A percentile compares a stretch with the other conserved stretches of the same genome.
Conservation (phyloP, 2,329 filamentous ascomycete genomes). For the Botrytis pseudocinerea region DNA sequence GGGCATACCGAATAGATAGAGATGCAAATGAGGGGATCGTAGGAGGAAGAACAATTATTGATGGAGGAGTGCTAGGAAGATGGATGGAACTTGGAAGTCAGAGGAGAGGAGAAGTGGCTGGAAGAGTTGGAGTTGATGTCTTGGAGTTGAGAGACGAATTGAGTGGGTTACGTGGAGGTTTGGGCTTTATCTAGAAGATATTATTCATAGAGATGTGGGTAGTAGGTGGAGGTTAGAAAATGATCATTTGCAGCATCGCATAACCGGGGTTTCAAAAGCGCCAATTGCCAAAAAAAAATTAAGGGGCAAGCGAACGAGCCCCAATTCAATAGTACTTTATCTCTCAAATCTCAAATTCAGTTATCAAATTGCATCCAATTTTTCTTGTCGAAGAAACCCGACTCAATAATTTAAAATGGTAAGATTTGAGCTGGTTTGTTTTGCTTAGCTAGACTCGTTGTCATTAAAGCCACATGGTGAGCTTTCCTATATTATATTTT, state of each 20-base stretch:
- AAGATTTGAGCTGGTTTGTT: neutral
- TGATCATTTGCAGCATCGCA: neutral
- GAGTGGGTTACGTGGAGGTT: conserved; percentile 54
- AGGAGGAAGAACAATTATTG: conserved; percentile 56
- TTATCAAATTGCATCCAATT: neutral
- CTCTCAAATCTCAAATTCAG: neutral
- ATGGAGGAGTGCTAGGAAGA: conserved; percentile 72
- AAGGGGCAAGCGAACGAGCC: neutral
- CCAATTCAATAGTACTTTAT: neutral
- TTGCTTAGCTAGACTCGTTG: neutral
- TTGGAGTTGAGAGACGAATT: conserved; percentile 71
- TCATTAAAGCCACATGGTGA: neutral
- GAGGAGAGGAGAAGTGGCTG: conserved; percentile 70
- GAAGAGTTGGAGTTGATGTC: conserved; percentile 67
- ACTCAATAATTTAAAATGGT: neutral
- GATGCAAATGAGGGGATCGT: conserved; percentile 48
- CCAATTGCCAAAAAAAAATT: neutral
- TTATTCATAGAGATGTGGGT: neutral
- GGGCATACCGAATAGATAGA: conserved; percentile 69
- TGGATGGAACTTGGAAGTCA: conserved; percentile 76
- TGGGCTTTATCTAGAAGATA: neutral
- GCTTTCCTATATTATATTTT: neutral
- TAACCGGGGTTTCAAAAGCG: neutral
- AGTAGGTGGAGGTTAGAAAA: neutral
- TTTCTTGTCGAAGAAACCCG: rapidly evolving